Evolutionary conservation across 1,284 basidiomycete species (phyloP).

Genomic region (Trametes polyzona): DNA sequence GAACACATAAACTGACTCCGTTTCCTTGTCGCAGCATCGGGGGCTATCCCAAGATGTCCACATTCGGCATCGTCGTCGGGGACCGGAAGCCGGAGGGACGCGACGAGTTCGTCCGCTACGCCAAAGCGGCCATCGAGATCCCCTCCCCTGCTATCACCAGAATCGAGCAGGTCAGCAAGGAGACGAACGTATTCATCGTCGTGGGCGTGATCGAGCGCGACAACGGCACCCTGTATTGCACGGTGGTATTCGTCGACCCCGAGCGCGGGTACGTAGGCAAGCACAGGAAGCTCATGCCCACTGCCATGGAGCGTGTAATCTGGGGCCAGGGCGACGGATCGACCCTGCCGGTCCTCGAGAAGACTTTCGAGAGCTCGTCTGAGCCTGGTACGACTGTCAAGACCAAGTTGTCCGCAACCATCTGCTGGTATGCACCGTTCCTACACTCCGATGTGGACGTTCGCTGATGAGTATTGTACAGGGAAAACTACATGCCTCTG

Average conservation of each 20-base stretch:
- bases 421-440: constrained; percentile 60
- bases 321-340: constrained; percentile 62
- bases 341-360: constrained; percentile 38
- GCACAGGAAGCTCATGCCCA: constrained; percentile 77
- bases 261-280: constrained; percentile 59
- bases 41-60: constrained; percentile 68
- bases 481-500: constrained; percentile 82
- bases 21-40: constrained; percentile 54
- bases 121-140: constrained; percentile 59
- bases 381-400: constrained; percentile 36
- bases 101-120: constrained; percentile 63
- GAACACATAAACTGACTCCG: not conserved
- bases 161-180: constrained; percentile 56
- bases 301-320: constrained; percentile 67
- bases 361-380: constrained; percentile 29
- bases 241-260: constrained; percentile 67
- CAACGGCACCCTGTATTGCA: constrained; percentile 72
- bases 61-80: constrained; percentile 63
- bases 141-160: constrained; percentile 52
- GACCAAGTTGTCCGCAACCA: constrained; percentile 63
- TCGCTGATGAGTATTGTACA: constrained; percentile 24
- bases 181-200: constrained; percentile 61
- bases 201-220: constrained; percentile 73
- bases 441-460: not conserved
- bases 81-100: constrained; percentile 56